Base-by-base conservation (phyloP, 495 filamentous ascomycete species). In the Podospora anserina region DNA sequence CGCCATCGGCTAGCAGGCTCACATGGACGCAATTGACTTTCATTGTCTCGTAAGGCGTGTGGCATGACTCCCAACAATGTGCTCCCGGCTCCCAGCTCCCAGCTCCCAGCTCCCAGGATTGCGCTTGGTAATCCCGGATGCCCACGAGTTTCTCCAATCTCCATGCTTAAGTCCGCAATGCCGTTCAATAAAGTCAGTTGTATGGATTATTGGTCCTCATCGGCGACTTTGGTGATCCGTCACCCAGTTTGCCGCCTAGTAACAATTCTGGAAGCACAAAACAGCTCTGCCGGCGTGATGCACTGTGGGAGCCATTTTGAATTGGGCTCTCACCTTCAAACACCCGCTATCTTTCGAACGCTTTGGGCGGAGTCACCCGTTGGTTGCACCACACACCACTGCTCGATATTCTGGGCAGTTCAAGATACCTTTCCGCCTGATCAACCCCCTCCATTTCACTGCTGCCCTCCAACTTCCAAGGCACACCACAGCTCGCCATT, bases 401-500 rank as follows among this genome's bases (percentile, higher is more conserved):
- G 30, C 4, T 5, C 13, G 9, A 49, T 5, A 13, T 49, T 9
- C 39, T 49, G 39, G 39, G 39, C 39, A 49, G 39, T 49, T 49
- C 15, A 49, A 49, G 15, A 49, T 6, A 11, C 39, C 39, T 49
- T 49, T 49, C 39, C 39, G 39, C 39, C 39, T 49, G 39, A 49
- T 18, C 39, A 49, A 49, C 39, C 39, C 39, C 39, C 39, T 16
- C 15, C 39, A 49, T 11, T 49, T 49, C 39, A 23, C 15, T 49
- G 7, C 5, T 49, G 39, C 39, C 39, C 9, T 49, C 39, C 39
- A 11, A 49, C 15, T 49, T 49, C 39, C 39, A 49, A 49, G 64
- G 23, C 55, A 53, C 44, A 64, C 66, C 26, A 54, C 67, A 30
- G 61, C 28, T 53, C 53, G n/a, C 28, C 64, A 53, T 66, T 53